phyloP scores from a whole-genome alignment of 2,329 filamentous ascomycete species.

The Blastomyces emzantsi region DNA sequence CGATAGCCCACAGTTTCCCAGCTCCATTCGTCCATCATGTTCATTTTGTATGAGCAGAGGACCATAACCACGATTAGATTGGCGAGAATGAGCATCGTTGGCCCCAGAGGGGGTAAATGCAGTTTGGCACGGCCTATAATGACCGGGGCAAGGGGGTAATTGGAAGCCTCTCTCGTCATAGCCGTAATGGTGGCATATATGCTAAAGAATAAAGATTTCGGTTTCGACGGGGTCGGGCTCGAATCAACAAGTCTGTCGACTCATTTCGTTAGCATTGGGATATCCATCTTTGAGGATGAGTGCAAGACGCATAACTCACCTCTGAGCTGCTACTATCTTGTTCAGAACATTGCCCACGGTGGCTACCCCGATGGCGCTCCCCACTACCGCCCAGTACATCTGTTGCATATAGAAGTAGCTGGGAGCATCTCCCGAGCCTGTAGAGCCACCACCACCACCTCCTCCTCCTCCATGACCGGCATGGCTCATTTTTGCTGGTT shows the following conservation, averaged over 20 bases:
- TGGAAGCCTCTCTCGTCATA: slow-evolving; percentile 45
- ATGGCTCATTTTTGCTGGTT: slow-evolving; percentile 3
- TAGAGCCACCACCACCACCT: slow-evolving; percentile 20
- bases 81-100: slow-evolving; percentile 27
- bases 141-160: slow-evolving; percentile 37
- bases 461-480: slow-evolving; percentile 8
- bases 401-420: slow-evolving; percentile 41
- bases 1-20: slow-evolving; percentile 51
- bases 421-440: slow-evolving; percentile 33
- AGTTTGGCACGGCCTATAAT: slow-evolving; percentile 25
- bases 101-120: slow-evolving; percentile 34
- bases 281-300: neutral
- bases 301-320: slow-evolving; percentile 26
- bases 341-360: slow-evolving; percentile 38
- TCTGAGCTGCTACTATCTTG: slow-evolving; percentile 41
- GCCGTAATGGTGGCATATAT: slow-evolving; percentile 47
- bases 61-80: slow-evolving; percentile 46
- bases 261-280: neutral
- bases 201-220: slow-evolving; percentile 41
- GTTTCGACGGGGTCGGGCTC: slow-evolving; percentile 43
- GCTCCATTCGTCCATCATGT: slow-evolving; percentile 41
- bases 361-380: slow-evolving; percentile 29
- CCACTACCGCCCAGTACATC: slow-evolving; percentile 46
- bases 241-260: slow-evolving; percentile 39
- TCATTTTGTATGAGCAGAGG: slow-evolving; percentile 48